These are phyloP conservation scores for Daldinia decipiens DNA, from an alignment of 495 filamentous ascomycete species.

Conservation along the genomic window DNA sequence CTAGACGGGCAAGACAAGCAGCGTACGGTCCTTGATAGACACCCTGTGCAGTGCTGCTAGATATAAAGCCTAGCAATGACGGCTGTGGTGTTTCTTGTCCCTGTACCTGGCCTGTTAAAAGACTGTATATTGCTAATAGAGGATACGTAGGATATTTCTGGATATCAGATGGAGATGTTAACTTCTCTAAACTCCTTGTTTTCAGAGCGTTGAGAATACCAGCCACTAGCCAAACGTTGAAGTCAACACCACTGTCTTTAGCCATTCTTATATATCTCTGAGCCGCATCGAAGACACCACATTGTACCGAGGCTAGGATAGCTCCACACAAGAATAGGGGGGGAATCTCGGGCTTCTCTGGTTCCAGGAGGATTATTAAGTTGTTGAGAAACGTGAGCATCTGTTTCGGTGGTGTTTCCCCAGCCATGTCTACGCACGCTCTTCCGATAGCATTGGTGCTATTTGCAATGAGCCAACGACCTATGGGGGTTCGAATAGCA, in stretches of 20 bases:
- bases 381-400: conserved; percentile 44
- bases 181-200: neutral
- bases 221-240: neutral
- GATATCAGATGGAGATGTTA: neutral
- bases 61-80: conserved; percentile 14
- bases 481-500: conserved; percentile 25
- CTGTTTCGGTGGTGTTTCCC: neutral
- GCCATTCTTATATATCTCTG: conserved; percentile 35
- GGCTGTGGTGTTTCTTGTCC: neutral
- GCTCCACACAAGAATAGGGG: conserved; percentile 9
- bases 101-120: conserved; percentile 13
- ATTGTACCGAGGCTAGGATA: conserved; percentile 16
- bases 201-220: neutral
- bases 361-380: conserved; percentile 35
- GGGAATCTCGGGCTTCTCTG: conserved; percentile 10
- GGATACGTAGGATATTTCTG: conserved; percentile 3
- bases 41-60: neutral
- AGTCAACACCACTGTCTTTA: neutral
- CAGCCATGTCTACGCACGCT: neutral
- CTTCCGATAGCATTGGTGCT: conserved; percentile 11
- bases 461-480: conserved; percentile 25
- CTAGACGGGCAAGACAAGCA: conserved; percentile 38
- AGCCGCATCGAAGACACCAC: conserved; percentile 11
- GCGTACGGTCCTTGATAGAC: conserved; percentile 23
- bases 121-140: conserved; percentile 29